phyloP scores from a whole-genome alignment of 495 filamentous ascomycete genomes.

The Corynascus novoguineensis region DNA sequence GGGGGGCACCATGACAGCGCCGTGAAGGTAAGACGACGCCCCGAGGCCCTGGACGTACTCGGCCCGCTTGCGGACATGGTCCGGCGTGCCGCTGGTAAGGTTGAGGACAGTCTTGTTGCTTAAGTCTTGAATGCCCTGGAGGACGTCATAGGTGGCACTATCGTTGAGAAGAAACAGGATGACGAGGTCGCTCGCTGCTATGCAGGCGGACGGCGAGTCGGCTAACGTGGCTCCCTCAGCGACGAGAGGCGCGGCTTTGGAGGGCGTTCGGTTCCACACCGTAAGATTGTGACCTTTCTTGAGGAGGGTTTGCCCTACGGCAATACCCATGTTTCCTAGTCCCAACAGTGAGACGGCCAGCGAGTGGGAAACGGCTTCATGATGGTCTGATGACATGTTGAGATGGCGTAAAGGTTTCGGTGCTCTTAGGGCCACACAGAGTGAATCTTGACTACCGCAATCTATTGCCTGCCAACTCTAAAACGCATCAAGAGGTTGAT shows the following conservation, averaged over 20 bases:
- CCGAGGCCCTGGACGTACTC: neutral
- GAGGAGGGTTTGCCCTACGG: neutral
- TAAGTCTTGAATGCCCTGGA: too few relatives aligned
- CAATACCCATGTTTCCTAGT: neutral
- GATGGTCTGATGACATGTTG: too few relatives aligned
- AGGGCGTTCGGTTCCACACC: neutral
- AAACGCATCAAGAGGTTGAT: too few relatives aligned
- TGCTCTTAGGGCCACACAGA: too few relatives aligned
- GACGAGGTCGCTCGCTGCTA: neutral
- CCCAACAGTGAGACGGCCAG: neutral
- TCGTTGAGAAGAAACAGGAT: too few relatives aligned
- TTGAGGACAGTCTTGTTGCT: too few relatives aligned
- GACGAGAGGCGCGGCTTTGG: neutral
- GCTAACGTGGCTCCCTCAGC: neutral
- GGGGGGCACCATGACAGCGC: neutral
- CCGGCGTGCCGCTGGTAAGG: neutral
- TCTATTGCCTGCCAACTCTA: too few relatives aligned
- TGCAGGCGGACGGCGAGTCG: neutral
- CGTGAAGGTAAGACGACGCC: neutral
- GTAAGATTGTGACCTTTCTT: neutral
- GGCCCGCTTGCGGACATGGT: neutral
- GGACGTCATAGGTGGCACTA: too few relatives aligned
- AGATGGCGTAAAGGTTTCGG: too few relatives aligned
- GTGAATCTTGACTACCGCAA: too few relatives aligned
- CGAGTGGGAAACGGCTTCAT: too few relatives aligned